phyloP scores from a whole-genome alignment of 345 rosid species.

The Clausena lansium region DNA sequence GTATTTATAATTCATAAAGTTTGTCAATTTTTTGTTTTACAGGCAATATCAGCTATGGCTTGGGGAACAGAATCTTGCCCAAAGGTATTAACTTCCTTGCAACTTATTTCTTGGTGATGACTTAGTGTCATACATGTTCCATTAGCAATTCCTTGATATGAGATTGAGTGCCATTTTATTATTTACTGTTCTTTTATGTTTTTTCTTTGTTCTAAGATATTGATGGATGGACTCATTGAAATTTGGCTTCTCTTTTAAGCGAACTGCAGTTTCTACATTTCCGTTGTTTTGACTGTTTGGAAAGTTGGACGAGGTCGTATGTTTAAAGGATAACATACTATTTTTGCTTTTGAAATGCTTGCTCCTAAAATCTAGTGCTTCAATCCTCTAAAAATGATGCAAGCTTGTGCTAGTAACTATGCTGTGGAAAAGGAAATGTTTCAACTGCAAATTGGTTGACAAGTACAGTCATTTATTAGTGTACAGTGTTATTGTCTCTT shows the following conservation, averaged over 20 bases:
- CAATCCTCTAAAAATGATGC: not conserved
- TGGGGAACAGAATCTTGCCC: conserved; percentile 98
- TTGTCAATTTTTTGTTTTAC: conserved; percentile 15
- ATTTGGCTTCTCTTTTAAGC: not conserved
- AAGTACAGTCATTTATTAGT: not conserved
- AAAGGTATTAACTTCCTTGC: conserved; percentile 47
- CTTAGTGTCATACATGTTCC: not conserved
- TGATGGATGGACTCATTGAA: not conserved
- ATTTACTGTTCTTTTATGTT: not conserved
- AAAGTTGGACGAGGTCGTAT: not conserved
- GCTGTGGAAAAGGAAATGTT: not conserved
- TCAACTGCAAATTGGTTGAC: not conserved
- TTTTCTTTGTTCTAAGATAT: not conserved
- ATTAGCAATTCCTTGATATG: not conserved
- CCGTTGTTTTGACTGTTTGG: not conserved
- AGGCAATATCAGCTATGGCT: conserved; percentile 97
- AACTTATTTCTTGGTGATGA: conserved; percentile 4
- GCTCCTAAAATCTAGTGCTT: not conserved
- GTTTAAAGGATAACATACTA: not conserved
- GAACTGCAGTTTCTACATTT: not conserved
- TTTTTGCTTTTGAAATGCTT: not conserved
- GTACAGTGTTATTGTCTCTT: not conserved
- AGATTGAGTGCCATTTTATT: not conserved
- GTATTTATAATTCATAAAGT: not conserved
- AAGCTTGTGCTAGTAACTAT: not conserved